Percentiles rank a stretch among this genome's conserved stretches.
phyloP scores from a whole-genome alignment of 768 basidiomycete species.

The Mycena floridula region DNA sequence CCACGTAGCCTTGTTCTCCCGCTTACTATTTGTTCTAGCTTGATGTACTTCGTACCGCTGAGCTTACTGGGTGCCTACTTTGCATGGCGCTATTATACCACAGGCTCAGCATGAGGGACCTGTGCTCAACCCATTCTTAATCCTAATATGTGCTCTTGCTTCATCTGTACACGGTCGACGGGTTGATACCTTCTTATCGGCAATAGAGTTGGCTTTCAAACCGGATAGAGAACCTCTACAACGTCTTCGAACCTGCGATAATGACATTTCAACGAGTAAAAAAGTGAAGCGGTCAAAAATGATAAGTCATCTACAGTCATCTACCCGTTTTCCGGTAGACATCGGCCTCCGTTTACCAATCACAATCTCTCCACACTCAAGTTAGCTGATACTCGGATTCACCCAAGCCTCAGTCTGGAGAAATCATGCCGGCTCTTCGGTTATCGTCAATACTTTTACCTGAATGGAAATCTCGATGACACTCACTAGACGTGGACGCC shows the following conservation, averaged over 20 bases:
- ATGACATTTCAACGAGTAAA: no score
- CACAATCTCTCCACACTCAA: slow-evolving; percentile 60
- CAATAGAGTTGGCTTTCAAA: no score
- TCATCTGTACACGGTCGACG: slow-evolving; percentile 3
- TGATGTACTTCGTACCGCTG: slow-evolving; percentile 84
- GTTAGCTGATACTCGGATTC: slow-evolving; percentile 43
- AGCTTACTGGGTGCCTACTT: slow-evolving; percentile 79
- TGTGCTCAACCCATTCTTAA: slow-evolving; percentile 15
- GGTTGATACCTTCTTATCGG: background rate
- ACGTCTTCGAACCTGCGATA: no score
- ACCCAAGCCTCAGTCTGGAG: slow-evolving; percentile 56
- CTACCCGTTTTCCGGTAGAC: no score
- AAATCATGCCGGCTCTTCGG: slow-evolving; percentile 28
- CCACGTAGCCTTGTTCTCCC: slow-evolving; percentile 3
- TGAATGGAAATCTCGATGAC: background rate
- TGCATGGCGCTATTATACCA: slow-evolving; percentile 73
- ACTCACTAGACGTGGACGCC: slow-evolving; percentile 51
- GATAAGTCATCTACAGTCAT: no score
- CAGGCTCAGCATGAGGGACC: slow-evolving; percentile 40
- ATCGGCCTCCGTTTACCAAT: no score
- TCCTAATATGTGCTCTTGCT: slow-evolving; percentile 11
- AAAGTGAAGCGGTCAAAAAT: no score
- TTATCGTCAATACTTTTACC: slow-evolving; percentile 1
- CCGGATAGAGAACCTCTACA: no score
- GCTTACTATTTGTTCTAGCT: slow-evolving; percentile 27